Evolutionary conservation across 2,329 filamentous ascomycete species (phyloP).

Genomic region (Microcyclosporella mali): DNA sequence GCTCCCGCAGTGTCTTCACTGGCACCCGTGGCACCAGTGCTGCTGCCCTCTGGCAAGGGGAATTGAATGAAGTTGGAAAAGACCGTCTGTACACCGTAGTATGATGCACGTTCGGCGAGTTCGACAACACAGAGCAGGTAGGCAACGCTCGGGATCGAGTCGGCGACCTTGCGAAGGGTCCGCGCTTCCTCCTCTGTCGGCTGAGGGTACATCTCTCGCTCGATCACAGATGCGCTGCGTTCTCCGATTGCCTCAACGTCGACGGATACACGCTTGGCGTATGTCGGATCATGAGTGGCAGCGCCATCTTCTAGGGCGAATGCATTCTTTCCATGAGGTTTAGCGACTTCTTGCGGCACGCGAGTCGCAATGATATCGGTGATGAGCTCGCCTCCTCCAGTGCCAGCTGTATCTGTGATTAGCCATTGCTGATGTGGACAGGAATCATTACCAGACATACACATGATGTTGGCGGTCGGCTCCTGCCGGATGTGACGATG

Average conservation of each 20-base stretch:
- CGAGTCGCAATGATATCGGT: slow-evolving; percentile 40
- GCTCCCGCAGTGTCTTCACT: slow-evolving; percentile 47
- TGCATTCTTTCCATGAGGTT: slow-evolving; percentile 13
- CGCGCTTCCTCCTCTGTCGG: slow-evolving; percentile 45
- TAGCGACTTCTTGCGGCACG: slow-evolving; percentile 11
- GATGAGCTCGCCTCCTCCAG: slow-evolving; percentile 26
- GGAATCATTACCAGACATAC: background rate
- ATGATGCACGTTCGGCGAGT: slow-evolving; percentile 56
- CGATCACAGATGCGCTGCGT: slow-evolving; percentile 14
- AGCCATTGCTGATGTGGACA: background rate
- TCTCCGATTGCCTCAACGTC: slow-evolving; percentile 21
- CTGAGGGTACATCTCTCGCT: slow-evolving; percentile 20
- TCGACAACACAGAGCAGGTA: slow-evolving; percentile 51
- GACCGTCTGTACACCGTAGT: slow-evolving; percentile 51
- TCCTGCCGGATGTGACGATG: too few relatives aligned
- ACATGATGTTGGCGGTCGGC: background rate
- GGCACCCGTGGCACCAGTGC: slow-evolving; percentile 31
- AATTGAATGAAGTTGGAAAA: slow-evolving; percentile 60
- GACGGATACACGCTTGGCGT: slow-evolving; percentile 13
- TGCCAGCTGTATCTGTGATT: slow-evolving; percentile 1
- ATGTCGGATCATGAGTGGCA: slow-evolving; percentile 9
- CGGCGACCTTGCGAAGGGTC: slow-evolving; percentile 47
- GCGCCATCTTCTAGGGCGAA: slow-evolving; percentile 18
- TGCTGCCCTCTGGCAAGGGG: slow-evolving; percentile 45
- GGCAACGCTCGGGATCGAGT: slow-evolving; percentile 46